phyloP scores from a whole-genome alignment of 306 rosid genomes.

The Vachellia collinsii region DNA sequence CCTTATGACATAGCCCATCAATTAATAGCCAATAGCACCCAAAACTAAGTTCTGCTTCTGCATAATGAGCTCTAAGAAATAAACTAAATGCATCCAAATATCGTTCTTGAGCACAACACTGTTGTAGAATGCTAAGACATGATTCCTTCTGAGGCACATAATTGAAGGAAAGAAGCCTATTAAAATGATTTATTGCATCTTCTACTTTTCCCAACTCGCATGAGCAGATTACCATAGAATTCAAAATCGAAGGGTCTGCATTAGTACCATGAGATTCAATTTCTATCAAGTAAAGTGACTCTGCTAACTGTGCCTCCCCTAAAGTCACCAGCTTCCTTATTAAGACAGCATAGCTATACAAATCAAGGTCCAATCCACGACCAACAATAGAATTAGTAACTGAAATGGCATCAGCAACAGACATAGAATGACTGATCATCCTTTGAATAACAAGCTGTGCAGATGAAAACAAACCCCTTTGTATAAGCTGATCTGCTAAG shows the following conservation, averaged over 20 bases:
- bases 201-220: constrained; percentile 49
- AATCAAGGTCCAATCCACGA: constrained; percentile 45
- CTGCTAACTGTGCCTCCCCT: constrained; percentile 48
- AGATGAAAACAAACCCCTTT: constrained; percentile 36
- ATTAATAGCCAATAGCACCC: constrained; percentile 45
- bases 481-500: constrained; percentile 39
- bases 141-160: constrained; percentile 40
- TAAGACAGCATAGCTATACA: constrained; percentile 42
- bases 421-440: constrained; percentile 35
- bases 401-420: constrained; percentile 41
- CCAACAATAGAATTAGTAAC: constrained; percentile 32
- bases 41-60: constrained; percentile 33
- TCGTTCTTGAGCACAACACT: constrained; percentile 38
- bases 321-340: constrained; percentile 42
- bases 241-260: constrained; percentile 36
- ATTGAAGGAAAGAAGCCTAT: constrained; percentile 37
- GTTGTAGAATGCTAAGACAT: constrained; percentile 38
- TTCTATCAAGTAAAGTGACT: constrained; percentile 34
- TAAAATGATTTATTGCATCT: constrained; percentile 43
- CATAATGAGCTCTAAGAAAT: constrained; percentile 35
- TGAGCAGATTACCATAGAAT: constrained; percentile 49
- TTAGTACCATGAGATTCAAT: constrained; percentile 33
- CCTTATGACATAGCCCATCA: constrained; percentile 47
- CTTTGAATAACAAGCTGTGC: constrained; percentile 48
- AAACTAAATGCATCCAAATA: constrained; percentile 46